Conservation (phyloP, 345 rosid genomes). For the Eucalyptus sp. region DNA sequence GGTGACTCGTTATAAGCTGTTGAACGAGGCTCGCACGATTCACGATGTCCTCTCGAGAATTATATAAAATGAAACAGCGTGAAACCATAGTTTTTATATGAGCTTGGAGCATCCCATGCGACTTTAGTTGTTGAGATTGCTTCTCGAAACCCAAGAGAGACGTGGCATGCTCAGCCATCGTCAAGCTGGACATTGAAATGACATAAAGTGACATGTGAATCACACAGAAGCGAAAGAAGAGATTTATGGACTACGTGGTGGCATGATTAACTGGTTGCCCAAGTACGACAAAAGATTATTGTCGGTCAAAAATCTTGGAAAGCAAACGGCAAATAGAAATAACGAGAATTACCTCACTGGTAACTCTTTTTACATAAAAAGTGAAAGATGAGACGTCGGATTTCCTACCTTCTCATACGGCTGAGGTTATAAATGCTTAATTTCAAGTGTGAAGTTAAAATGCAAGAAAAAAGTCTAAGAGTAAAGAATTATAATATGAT, state of each 20-base stretch:
- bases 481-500: rapidly evolving
- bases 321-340: neutral
- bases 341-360: rapidly evolving
- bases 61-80: neutral
- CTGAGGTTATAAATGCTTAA: no score
- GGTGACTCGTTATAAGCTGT: rapidly evolving
- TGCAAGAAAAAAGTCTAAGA: no score
- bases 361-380: no score
- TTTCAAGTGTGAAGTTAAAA: rapidly evolving
- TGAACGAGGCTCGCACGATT: neutral
- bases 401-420: rapidly evolving
- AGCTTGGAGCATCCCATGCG: neutral
- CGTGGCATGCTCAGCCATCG: neutral
- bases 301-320: neutral
- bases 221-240: neutral
- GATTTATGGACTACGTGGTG: neutral
- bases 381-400: no score
- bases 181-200: neutral
- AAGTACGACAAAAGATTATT: neutral
- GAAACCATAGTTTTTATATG: neutral
- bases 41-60: neutral
- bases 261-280: neutral
- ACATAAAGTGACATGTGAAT: neutral
- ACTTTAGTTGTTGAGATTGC: neutral
- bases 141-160: neutral